These are phyloP conservation scores for Ambrosiella xylebori DNA, from an alignment of 2,329 filamentous ascomycete genomes.

Conservation along the genomic window DNA sequence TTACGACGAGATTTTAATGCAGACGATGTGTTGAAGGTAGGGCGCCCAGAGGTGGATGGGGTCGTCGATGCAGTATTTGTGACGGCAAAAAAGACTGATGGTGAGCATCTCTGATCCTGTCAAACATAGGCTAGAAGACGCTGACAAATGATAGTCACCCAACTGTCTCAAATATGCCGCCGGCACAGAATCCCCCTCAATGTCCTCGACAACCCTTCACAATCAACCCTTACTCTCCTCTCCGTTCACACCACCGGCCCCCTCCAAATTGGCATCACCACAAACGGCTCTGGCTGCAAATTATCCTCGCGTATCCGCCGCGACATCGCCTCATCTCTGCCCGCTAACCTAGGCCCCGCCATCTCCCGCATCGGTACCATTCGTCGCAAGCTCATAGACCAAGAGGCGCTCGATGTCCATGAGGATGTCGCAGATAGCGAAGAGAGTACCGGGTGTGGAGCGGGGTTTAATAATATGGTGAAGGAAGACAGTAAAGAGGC, in stretches of 20 bases:
- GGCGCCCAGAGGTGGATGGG: conserved; percentile 57
- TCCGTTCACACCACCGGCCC: conserved; percentile 82
- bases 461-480: conserved; percentile 72
- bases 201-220: conserved; percentile 67
- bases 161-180: conserved; percentile 59
- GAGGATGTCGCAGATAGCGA: conserved; percentile 25
- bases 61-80: conserved; percentile 91
- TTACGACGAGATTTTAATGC: conserved; percentile 49
- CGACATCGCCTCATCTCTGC: conserved; percentile 69
- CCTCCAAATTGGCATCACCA: conserved; percentile 87
- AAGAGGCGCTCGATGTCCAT: conserved; percentile 34
- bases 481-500: conserved; percentile 55
- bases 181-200: conserved; percentile 80
- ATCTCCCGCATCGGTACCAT: conserved; percentile 62
- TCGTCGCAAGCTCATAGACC: conserved; percentile 53
- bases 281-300: conserved; percentile 87
- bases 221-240: conserved; percentile 80
- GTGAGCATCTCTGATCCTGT: neutral
- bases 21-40: conserved; percentile 54
- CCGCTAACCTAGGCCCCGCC: conserved; percentile 55
- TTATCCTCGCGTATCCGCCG: conserved; percentile 75
- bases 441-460: conserved; percentile 55
- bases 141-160: conserved; percentile 28
- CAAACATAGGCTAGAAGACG: conserved; percentile 6
- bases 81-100: neutral